Evolutionary conservation across 2,329 filamentous ascomycete genomes (phyloP).

Genomic region (Hypoxylon rubiginosum): DNA sequence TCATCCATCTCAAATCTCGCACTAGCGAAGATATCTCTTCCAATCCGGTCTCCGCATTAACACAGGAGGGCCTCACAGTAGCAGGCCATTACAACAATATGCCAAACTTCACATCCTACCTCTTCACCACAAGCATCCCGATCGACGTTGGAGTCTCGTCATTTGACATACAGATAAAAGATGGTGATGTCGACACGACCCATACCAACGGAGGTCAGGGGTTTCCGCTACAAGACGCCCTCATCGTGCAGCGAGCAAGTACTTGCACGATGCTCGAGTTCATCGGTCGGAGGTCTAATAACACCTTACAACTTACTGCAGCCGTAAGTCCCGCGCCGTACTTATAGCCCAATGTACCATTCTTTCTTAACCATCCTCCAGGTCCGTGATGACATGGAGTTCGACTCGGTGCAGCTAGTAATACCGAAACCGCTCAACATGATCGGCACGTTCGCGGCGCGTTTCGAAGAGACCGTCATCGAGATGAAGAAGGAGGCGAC

Average conservation of each 20-base stretch:
- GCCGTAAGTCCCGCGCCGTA: not conserved
- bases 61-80: constrained; percentile 48
- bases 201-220: constrained; percentile 48
- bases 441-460: constrained; percentile 1
- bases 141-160: constrained; percentile 6
- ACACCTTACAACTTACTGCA: not conserved
- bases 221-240: constrained; percentile 45
- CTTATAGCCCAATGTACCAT: no score
- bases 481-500: not conserved
- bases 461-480: not conserved
- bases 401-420: constrained; percentile 1
- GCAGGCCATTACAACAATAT: constrained; percentile 27
- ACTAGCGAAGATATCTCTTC: not conserved
- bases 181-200: constrained; percentile 41
- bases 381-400: constrained; percentile 15
- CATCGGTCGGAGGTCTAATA: not conserved
- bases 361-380: not conserved
- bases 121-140: constrained; percentile 6
- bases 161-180: constrained; percentile 13
- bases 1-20: constrained; percentile 8
- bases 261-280: not conserved
- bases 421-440: constrained; percentile 17
- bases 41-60: not conserved
- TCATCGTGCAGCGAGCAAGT: constrained; percentile 1
- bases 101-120: constrained; percentile 15